Conservation (phyloP, 768 basidiomycete genomes). For the Lanmaoa rubissima region DNA sequence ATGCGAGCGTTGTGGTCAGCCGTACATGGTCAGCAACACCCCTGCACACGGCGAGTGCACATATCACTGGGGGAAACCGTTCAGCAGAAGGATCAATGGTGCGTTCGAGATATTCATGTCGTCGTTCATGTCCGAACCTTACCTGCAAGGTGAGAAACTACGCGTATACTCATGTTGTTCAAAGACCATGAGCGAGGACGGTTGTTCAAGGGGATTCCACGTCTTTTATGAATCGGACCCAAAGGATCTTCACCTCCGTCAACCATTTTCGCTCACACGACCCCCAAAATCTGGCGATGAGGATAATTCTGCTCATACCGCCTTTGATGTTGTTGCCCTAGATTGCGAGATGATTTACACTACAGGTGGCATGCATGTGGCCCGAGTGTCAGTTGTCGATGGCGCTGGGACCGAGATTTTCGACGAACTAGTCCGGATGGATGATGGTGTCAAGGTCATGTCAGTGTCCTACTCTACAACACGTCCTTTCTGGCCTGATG, state of each 20-base stretch:
- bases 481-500: neutral
- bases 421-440: conserved; percentile 81
- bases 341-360: conserved; percentile 99
- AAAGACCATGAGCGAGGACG: conserved; percentile 52
- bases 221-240: conserved; percentile 83
- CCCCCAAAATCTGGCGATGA: conserved; percentile 9
- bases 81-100: conserved; percentile 66
- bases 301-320: conserved; percentile 27
- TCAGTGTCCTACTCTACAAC: conserved; percentile 35
- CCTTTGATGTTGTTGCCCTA: conserved; percentile 78
- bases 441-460: conserved; percentile 77
- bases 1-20: conserved; percentile 78
- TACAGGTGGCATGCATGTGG: conserved; percentile 88
- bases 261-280: conserved; percentile 61
- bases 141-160: conserved; percentile 57
- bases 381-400: conserved; percentile 87
- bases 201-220: conserved; percentile 80
- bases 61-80: conserved; percentile 81
- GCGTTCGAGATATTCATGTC: conserved; percentile 16
- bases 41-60: conserved; percentile 63
- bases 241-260: conserved; percentile 66
- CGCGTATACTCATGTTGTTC: conserved; percentile 81
- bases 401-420: conserved; percentile 70
- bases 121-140: neutral
- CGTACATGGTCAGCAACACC: conserved; percentile 63